These are phyloP conservation scores for Hortiboletus flavorubellus DNA, from an alignment of 768 basidiomycete species.

Conservation along the genomic window DNA sequence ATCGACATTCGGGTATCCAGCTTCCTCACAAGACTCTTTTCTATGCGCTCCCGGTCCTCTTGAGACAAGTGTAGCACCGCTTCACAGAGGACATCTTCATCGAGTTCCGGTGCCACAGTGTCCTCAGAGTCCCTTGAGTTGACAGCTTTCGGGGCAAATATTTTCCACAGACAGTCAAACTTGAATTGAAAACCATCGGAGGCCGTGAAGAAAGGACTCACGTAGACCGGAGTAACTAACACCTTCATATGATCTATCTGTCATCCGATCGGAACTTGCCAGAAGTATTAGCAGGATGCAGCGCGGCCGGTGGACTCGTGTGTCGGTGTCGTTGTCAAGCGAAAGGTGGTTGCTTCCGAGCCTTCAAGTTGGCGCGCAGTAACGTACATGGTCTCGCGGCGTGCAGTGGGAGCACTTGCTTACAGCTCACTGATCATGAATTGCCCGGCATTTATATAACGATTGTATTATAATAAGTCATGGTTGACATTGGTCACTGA, in stretches of 20 bases:
- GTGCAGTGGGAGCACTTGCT: too few relatives aligned
- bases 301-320: background rate
- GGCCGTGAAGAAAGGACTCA: slow-evolving; percentile 6
- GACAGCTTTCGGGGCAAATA: background rate
- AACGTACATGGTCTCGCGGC: background rate
- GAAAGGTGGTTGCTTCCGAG: background rate
- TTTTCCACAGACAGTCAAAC: background rate
- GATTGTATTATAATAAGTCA: background rate
- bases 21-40: slow-evolving; percentile 40
- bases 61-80: background rate
- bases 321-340: background rate
- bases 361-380: background rate
- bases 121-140: slow-evolving; percentile 10
- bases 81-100: background rate
- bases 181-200: too few relatives aligned
- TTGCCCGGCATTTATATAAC: background rate
- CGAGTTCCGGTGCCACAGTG: background rate
- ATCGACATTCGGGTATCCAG: slow-evolving; percentile 36
- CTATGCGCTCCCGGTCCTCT: slow-evolving; percentile 34
- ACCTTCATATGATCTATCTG: slow-evolving; percentile 3
- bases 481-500: background rate
- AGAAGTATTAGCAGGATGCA: background rate
- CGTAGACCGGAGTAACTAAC: slow-evolving; percentile 15
- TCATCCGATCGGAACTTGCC: slow-evolving; percentile 3
- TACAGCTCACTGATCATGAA: background rate